Percentiles rank a stretch among this genome's conserved stretches.
These are phyloP conservation scores for Suaeda aralocaspica DNA, from an alignment of 148 eudicot species.

Conservation along the genomic window DNA sequence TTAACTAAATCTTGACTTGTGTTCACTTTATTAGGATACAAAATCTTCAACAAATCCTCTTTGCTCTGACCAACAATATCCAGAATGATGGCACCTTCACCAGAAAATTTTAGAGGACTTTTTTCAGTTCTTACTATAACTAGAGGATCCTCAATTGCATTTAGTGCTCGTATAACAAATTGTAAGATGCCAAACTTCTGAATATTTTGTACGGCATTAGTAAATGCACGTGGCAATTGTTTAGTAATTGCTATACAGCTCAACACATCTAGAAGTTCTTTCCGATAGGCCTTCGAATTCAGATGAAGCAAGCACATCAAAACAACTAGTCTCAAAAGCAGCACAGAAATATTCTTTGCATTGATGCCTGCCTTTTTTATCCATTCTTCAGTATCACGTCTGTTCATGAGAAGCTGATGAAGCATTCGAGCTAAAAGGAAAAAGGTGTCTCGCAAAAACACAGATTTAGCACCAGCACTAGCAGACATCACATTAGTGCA, in stretches of 20 bases:
- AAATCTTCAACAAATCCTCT: conserved; percentile 23
- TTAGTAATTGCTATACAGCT: conserved; percentile 4
- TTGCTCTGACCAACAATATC: conserved; percentile 15
- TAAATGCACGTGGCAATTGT: conserved; percentile 21
- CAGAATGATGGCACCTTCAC: conserved; percentile 21
- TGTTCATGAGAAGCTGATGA: conserved; percentile 22
- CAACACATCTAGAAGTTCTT: conserved; percentile 17
- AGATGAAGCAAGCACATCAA: conserved; percentile 24
- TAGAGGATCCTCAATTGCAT: conserved; percentile 27
- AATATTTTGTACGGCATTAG: conserved; percentile 1
- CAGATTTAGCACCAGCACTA: not conserved
- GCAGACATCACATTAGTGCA: not conserved
- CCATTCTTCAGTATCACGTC: conserved; percentile 18
- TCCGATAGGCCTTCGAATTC: conserved; percentile 6
- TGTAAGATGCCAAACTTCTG: not conserved
- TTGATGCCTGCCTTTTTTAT: conserved; percentile 11
- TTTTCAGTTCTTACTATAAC: conserved; percentile 24
- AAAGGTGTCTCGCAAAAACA: conserved; percentile 11
- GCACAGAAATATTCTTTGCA: conserved; percentile 15
- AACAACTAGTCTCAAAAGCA: conserved; percentile 28
- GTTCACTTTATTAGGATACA: conserved; percentile 14
- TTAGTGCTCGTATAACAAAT: conserved; percentile 22
- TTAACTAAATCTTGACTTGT: conserved; percentile 1
- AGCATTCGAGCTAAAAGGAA: conserved; percentile 14
- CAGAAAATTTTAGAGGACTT: not conserved